A percentile compares a stretch with the other conserved stretches of the same genome.
phyloP scores from a whole-genome alignment of 2,329 filamentous ascomycete species.

The Alternaria sp. region DNA sequence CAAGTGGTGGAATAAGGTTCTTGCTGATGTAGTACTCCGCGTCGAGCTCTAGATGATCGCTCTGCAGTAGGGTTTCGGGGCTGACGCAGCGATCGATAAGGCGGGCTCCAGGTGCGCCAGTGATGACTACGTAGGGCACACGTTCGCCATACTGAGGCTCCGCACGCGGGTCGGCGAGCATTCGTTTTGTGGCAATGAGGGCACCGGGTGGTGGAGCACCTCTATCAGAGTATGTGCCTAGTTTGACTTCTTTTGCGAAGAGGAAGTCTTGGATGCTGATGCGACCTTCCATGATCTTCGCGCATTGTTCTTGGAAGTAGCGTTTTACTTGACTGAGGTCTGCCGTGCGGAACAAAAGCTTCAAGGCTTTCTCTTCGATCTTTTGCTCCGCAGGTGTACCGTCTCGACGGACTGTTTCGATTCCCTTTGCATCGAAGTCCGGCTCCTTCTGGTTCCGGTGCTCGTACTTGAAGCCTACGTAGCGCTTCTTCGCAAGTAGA shows the following conservation, averaged over 20 bases:
- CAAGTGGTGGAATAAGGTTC: slow-evolving; percentile 92
- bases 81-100: slow-evolving; percentile 90
- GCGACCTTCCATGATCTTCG: slow-evolving; percentile 88
- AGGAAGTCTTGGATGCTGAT: slow-evolving; percentile 96
- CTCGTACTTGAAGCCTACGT: slow-evolving; percentile 98
- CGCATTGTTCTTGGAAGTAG: slow-evolving; percentile 90
- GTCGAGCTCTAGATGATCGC: slow-evolving; percentile 82
- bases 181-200: slow-evolving; percentile 83
- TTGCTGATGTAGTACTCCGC: slow-evolving; percentile 97
- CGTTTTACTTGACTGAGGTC: slow-evolving; percentile 88
- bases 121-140: slow-evolving; percentile 91
- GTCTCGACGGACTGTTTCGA: slow-evolving; percentile 94
- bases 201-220: slow-evolving; percentile 86
- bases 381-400: slow-evolving; percentile 96
- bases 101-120: slow-evolving; percentile 84
- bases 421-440: slow-evolving; percentile 97
- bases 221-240: slow-evolving; percentile 86
- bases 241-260: slow-evolving; percentile 89
- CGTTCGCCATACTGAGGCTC: slow-evolving; percentile 96
- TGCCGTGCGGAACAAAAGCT: slow-evolving; percentile 86
- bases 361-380: slow-evolving; percentile 91
- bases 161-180: slow-evolving; percentile 84
- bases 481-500: slow-evolving; percentile 94
- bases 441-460: slow-evolving; percentile 76
- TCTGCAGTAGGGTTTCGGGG: slow-evolving; percentile 81